A percentile compares a stretch with the other conserved stretches of the same genome.
Evolutionary conservation across 1,284 basidiomycete genomes (phyloP).

Genomic region (Tausonia pullulans): DNA sequence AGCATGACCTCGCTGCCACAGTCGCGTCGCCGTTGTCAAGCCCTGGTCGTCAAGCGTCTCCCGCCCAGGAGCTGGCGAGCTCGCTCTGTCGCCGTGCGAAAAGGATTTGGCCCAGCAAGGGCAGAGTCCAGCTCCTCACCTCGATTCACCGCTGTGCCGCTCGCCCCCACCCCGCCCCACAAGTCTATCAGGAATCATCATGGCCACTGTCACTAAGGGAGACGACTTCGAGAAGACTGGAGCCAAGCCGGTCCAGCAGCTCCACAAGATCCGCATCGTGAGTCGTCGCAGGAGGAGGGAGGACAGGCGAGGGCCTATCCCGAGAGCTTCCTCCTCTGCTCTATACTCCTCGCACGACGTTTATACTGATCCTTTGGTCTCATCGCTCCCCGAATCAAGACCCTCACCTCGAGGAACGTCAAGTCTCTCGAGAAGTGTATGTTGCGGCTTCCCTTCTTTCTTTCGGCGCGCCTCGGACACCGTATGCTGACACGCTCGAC

Average conservation of each 20-base stretch:
- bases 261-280: conserved; percentile 95
- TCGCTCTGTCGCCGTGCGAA: too few species aligned
- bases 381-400: conserved; percentile 29
- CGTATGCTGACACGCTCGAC: not conserved
- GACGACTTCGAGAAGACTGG: conserved; percentile 93
- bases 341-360: too few species aligned
- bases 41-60: too few species aligned
- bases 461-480: conserved; percentile 2
- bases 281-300: not conserved
- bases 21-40: too few species aligned
- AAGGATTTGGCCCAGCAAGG: too few species aligned
- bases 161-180: conserved; percentile 30
- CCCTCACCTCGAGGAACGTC: conserved; percentile 94
- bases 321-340: too few species aligned
- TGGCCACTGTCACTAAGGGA: conserved; percentile 79
- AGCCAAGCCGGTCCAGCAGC: conserved; percentile 72
- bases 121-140: too few species aligned
- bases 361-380: too few species aligned
- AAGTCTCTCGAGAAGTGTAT: conserved; percentile 97
- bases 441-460: conserved; percentile 24
- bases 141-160: conserved; percentile 37
- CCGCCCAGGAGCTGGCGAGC: too few species aligned
- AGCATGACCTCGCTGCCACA: too few species aligned
- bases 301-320: not conserved
- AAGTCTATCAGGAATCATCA: conserved; percentile 55